Evolutionary conservation across 192 early-diverging fungal genomes (phyloP).

Genomic region (Backusella australiensis): DNA sequence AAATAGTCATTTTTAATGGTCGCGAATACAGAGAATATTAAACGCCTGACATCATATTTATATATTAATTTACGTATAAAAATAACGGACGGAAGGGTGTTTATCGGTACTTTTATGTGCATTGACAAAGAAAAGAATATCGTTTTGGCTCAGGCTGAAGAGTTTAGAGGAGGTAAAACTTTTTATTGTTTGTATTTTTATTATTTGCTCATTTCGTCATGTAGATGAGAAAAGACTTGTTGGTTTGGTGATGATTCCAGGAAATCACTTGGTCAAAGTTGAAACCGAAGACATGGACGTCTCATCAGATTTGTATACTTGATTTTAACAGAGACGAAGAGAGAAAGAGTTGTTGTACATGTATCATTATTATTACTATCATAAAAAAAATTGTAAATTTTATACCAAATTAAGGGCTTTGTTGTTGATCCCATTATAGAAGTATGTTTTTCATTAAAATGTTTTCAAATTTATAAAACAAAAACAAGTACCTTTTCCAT

Average conservation of each 20-base stretch:
- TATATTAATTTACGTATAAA: slow-evolving; percentile 53
- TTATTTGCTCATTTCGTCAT: background rate
- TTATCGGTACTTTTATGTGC: slow-evolving; percentile 71
- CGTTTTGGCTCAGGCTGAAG: slow-evolving; percentile 67
- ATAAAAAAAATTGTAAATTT: background rate
- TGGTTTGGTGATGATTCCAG: slow-evolving; percentile 77
- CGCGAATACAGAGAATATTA: slow-evolving; percentile 38
- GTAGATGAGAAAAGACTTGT: slow-evolving; percentile 58
- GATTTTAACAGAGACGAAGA: background rate
- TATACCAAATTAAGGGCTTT: background rate
- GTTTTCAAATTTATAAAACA: background rate
- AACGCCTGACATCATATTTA: slow-evolving; percentile 47
- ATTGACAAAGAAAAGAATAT: slow-evolving; percentile 72
- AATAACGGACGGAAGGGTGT: slow-evolving; percentile 65
- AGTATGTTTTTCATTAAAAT: background rate
- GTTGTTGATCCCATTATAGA: slow-evolving; percentile 1
- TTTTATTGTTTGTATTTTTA: background rate
- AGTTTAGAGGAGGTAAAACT: slow-evolving; percentile 49
- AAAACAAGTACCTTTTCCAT: background rate
- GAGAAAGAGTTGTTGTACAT: background rate
- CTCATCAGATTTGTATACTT: slow-evolving; percentile 16
- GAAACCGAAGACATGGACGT: slow-evolving; percentile 52
- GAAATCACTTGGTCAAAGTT: slow-evolving; percentile 61
- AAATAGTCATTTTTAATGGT: slow-evolving; percentile 8
- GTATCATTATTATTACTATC: background rate